These are phyloP conservation scores for Lepidium sativum DNA, from an alignment of 345 rosid genomes.

Conservation along the genomic window DNA sequence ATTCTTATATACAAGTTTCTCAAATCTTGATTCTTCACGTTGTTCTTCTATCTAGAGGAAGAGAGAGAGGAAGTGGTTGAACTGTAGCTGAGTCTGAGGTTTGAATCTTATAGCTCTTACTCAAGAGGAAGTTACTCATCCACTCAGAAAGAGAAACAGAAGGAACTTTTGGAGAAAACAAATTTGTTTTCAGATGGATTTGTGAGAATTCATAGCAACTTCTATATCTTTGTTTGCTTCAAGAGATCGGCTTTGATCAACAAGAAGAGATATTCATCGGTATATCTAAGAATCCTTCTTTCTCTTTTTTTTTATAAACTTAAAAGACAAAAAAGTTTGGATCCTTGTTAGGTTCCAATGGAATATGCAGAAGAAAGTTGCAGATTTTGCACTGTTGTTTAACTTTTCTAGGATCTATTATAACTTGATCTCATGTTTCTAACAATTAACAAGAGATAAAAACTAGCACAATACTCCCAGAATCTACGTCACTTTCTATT, in stretches of 20 bases:
- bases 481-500: not conserved
- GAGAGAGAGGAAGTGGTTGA: slow-evolving; percentile 8
- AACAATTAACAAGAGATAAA: not conserved
- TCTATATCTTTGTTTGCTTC: slow-evolving; percentile 5
- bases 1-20: slow-evolving; percentile 25
- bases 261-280: slow-evolving; percentile 7
- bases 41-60: slow-evolving; percentile 18
- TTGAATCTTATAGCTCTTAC: slow-evolving; percentile 13
- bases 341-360: slow-evolving; percentile 23
- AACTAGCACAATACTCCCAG: not conserved
- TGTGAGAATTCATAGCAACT: slow-evolving; percentile 11
- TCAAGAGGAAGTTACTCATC: slow-evolving; percentile 19
- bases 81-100: slow-evolving; percentile 21
- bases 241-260: slow-evolving; percentile 2
- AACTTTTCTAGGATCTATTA: not conserved
- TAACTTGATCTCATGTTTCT: not conserved
- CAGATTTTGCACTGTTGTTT: not conserved
- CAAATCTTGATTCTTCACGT: slow-evolving; percentile 30
- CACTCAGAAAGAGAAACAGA: slow-evolving; percentile 2
- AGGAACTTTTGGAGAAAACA: not conserved
- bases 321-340: not conserved
- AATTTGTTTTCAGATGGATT: not conserved
- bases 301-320: not conserved
- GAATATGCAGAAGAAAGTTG: slow-evolving; percentile 23
- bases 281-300: not conserved